These are phyloP conservation scores for Ramaria rubella DNA, from an alignment of 768 basidiomycete species.

Conservation along the genomic window DNA sequence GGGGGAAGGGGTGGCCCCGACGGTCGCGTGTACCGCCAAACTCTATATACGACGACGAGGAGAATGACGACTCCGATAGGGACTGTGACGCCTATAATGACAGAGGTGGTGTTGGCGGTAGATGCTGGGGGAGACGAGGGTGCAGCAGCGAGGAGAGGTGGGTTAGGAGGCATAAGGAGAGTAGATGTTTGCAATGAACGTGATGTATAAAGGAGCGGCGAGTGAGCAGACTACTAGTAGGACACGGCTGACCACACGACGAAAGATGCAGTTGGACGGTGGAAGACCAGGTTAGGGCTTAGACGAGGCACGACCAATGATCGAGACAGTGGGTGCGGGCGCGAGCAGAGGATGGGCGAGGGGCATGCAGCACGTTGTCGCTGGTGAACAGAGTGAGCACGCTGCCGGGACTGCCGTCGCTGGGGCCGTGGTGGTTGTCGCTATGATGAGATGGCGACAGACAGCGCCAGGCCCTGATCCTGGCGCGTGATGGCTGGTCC, in stretches of 20 bases:
- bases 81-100: slow-evolving; percentile 33
- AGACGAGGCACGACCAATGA: too few species aligned
- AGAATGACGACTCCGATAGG: slow-evolving; percentile 34
- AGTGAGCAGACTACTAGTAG: not conserved
- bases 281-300: too few species aligned
- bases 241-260: too few species aligned
- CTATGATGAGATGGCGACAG: not conserved
- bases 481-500: not conserved
- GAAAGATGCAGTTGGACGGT: too few species aligned
- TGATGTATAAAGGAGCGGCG: not conserved
- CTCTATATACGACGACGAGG: slow-evolving; percentile 33
- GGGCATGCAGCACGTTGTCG: too few species aligned
- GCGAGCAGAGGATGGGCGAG: too few species aligned
- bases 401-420: too few species aligned
- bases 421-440: not conserved
- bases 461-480: not conserved
- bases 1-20: slow-evolving; percentile 49
- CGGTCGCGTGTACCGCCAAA: slow-evolving; percentile 25
- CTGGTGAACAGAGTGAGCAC: too few species aligned
- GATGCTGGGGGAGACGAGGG: not conserved
- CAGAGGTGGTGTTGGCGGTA: slow-evolving; percentile 6
- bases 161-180: not conserved
- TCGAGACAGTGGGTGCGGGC: too few species aligned
- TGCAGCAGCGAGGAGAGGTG: not conserved
- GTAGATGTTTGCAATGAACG: not conserved